A percentile compares a stretch with the other conserved stretches of the same genome.
phyloP scores from a whole-genome alignment of 139 green algal species.

The Chlamydomonas schloesseri region DNA sequence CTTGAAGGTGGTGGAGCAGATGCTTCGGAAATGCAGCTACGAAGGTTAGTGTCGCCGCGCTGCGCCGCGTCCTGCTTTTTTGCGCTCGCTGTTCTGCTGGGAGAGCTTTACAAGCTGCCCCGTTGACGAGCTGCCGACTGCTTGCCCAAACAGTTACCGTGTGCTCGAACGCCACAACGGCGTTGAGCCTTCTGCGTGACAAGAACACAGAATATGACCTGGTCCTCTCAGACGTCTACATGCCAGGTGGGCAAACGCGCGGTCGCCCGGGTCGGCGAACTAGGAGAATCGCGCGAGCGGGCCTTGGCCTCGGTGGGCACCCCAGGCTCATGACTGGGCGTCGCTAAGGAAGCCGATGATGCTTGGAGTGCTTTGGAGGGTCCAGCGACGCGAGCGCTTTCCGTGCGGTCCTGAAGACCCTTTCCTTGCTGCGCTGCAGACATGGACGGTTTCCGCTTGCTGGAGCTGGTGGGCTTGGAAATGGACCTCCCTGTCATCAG shows the following conservation, averaged over 20 bases:
- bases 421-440: constrained; percentile 67
- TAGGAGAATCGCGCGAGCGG: background rate
- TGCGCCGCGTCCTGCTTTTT: constrained; percentile 15
- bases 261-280: background rate
- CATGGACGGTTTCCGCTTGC: constrained; percentile 97
- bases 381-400: background rate
- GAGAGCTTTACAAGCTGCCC: constrained; percentile 14
- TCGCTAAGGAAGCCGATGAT: background rate
- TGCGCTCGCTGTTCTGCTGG: background rate
- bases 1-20: constrained; percentile 92
- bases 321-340: background rate
- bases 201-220: constrained; percentile 86
- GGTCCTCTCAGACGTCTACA: constrained; percentile 97
- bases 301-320: background rate
- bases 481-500: constrained; percentile 96
- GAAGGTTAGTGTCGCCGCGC: constrained; percentile 68
- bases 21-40: constrained; percentile 92
- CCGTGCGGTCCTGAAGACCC: background rate
- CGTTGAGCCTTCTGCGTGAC: constrained; percentile 74
- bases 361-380: background rate
- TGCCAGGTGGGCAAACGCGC: constrained; percentile 80
- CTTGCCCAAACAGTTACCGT: constrained; percentile 47
- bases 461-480: constrained; percentile 93
- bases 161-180: constrained; percentile 68
- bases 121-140: background rate